A percentile compares a stretch with the other conserved stretches of the same genome.
Evolutionary conservation across 345 rosid genomes (phyloP).

Genomic region (Mangifera indica): DNA sequence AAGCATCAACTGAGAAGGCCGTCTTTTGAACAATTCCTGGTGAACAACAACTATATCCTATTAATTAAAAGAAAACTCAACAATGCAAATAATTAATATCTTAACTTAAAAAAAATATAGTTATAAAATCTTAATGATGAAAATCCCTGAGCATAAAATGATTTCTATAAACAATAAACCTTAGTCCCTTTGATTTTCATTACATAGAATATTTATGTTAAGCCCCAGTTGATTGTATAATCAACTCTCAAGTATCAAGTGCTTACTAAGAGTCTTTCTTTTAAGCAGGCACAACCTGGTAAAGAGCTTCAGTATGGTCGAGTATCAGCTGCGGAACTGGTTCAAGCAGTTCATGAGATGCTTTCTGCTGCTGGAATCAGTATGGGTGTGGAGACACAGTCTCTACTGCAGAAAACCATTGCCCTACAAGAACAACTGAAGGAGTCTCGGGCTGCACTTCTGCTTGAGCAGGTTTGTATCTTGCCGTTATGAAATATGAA

Average conservation of each 20-base stretch:
- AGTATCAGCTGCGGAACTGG: conserved; percentile 81
- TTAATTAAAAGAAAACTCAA: background rate
- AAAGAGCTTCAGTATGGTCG: conserved; percentile 64
- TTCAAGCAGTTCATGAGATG: conserved; percentile 89
- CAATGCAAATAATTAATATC: too few relatives aligned
- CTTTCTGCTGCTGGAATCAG: conserved; percentile 88
- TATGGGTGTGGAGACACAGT: conserved; percentile 78
- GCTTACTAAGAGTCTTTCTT: conserved; percentile 2
- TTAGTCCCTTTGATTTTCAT: background rate
- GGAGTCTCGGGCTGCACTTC: conserved; percentile 70
- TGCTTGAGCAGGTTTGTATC: conserved; percentile 77
- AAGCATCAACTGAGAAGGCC: too few relatives aligned
- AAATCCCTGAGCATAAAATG: background rate
- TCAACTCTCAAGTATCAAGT: background rate
- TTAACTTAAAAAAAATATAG: too few relatives aligned
- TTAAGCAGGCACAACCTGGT: conserved; percentile 40
- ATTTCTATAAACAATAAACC: background rate
- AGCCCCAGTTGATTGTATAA: background rate
- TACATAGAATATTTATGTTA: background rate
- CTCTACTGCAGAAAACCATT: conserved; percentile 64
- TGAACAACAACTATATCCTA: background rate
- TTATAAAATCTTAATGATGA: too few relatives aligned
- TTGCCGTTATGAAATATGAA: background rate
- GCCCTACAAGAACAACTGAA: conserved; percentile 76
- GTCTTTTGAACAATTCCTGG: too few relatives aligned